Base-by-base conservation (phyloP, 768 basidiomycete species). In the Termitomyces eurrhizus region DNA sequence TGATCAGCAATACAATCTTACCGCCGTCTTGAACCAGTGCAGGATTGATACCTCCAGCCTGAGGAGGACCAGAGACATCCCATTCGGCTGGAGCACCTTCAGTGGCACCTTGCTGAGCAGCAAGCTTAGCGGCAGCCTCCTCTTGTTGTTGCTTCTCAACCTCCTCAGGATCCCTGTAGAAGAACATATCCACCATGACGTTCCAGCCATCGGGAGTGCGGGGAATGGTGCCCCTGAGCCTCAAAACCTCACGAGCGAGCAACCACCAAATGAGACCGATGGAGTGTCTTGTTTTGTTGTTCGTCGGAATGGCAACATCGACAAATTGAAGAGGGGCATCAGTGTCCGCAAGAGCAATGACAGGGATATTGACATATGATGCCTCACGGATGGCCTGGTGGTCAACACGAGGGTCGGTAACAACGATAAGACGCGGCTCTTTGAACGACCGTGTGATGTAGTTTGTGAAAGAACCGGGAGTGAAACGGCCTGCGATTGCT, bases 321-420 rank as follows among this genome's bases (percentile, higher is more conserved):
- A 99, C 95, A 75, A 94, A 98, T 77, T 93, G 88, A 71, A 98
- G 86, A 60, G 95, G 93, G 51, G 97, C 94, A 77, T 99, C 97
- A 68, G 95, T 97, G 80, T 99, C 97, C 80, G 93, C 95, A 70
- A 99, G 89, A 62, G 96, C 97, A 70, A 99, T 97, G 71, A 99
- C 97, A 69, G 97, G 97, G 78, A 99, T 98, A 89, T 99, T 99
- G 77, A 98, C 97, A 74, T 98, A 99, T 59, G 96, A 96, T 50
- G 97, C 95, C 81, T 99, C 97, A 68, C 97, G 93, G 79, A 99
- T 99, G 66, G 97, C 97, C 80, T 99, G 97, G 84, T 98, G 97
- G 80, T 98, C 97, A 65, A 98, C 93, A 66, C 97, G 93, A 67
- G 97, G 97, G 81, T 99, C 97, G 75, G 96, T 98, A 64, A 99